A percentile compares a stretch with the other conserved stretches of the same genome.
phyloP scores from a whole-genome alignment of 805 yeast genomes.

The Kazachstania africana region DNA sequence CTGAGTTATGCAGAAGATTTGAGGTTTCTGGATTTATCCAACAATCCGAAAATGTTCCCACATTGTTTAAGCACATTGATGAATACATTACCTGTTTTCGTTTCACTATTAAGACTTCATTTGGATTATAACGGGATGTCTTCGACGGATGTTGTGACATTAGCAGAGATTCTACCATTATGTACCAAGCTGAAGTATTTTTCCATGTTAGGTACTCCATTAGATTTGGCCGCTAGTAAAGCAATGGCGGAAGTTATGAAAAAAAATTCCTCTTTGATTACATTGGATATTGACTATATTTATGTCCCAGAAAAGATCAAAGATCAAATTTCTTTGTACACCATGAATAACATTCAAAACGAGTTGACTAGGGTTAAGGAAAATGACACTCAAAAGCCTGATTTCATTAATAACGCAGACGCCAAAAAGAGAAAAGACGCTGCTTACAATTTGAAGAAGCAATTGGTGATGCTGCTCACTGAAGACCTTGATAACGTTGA shows the following conservation, averaged over 20 bases:
- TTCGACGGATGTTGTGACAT: conserved; percentile 40
- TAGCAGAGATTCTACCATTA: conserved; percentile 63
- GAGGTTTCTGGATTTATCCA: conserved; percentile 65
- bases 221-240: conserved; percentile 49
- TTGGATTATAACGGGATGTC: conserved; percentile 58
- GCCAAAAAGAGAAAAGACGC: neutral
- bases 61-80: conserved; percentile 39
- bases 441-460: conserved; percentile 50
- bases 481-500: conserved; percentile 18
- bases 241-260: conserved; percentile 59
- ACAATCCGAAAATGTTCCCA: conserved; percentile 63
- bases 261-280: conserved; percentile 47
- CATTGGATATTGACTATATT: conserved; percentile 54
- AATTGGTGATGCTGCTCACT: conserved; percentile 30
- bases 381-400: conserved; percentile 1
- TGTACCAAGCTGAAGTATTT: conserved; percentile 54
- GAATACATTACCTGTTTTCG: conserved; percentile 59
- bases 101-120: conserved; percentile 51
- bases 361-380: conserved; percentile 27
- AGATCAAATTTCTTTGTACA: conserved; percentile 60
- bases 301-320: conserved; percentile 45
- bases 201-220: conserved; percentile 54
- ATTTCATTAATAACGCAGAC: neutral
- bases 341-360: conserved; percentile 70
- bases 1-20: conserved; percentile 46